Conservation (phyloP, 2,329 filamentous ascomycete genomes). For the Leptographium galeiforme region DNA sequence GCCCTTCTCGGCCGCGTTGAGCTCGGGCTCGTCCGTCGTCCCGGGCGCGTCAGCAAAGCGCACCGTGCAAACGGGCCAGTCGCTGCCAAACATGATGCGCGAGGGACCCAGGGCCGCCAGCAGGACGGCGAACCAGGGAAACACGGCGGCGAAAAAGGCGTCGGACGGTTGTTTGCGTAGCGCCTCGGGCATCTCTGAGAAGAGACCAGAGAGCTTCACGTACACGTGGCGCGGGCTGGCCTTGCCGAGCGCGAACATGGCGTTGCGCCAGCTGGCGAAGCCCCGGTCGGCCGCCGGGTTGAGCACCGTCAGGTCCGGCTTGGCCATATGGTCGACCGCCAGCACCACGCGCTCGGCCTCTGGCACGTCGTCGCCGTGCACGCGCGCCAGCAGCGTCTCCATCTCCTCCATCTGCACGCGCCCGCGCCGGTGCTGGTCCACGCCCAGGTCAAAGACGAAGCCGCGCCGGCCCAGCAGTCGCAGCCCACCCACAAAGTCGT, state of each 20-base stretch:
- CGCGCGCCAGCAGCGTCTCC: constrained; percentile 53
- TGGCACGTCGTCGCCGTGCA: constrained; percentile 44
- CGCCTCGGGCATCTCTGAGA: constrained; percentile 59
- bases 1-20: constrained; percentile 26
- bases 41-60: constrained; percentile 23
- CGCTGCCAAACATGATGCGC: constrained; percentile 78
- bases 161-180: constrained; percentile 34
- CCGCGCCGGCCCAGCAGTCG: constrained; percentile 50
- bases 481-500: constrained; percentile 51
- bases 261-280: constrained; percentile 56
- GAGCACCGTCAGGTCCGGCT: constrained; percentile 60
- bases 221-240: constrained; percentile 45
- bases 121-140: constrained; percentile 59
- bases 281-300: constrained; percentile 39
- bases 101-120: constrained; percentile 58
- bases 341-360: constrained; percentile 49
- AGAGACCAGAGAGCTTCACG: constrained; percentile 83
- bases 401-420: constrained; percentile 60
- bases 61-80: constrained; percentile 86
- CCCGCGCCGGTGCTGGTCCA: constrained; percentile 69
- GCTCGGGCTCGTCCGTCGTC: not conserved
- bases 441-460: constrained; percentile 67
- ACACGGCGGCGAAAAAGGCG: constrained; percentile 48
- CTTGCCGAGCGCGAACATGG: constrained; percentile 54
- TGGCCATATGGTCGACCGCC: constrained; percentile 78